phyloP scores from a whole-genome alignment of 371 early-diverging fungal species.

The Nematocida displodere region DNA sequence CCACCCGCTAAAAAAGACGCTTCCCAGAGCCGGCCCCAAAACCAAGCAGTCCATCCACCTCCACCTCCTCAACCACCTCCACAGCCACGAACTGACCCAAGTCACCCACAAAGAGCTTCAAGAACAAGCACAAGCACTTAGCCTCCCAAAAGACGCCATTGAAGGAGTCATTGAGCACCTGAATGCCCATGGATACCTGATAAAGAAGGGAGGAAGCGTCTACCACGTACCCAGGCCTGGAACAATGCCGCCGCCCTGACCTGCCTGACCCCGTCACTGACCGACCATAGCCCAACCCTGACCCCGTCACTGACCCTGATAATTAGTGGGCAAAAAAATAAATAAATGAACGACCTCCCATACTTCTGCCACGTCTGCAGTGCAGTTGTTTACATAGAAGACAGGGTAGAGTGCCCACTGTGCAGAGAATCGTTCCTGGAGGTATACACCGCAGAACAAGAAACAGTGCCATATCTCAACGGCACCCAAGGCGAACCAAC shows the following conservation, averaged over 20 bases:
- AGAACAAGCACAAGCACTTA: background rate
- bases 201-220: background rate
- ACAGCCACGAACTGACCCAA: background rate
- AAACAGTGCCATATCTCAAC: background rate
- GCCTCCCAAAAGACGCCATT: background rate
- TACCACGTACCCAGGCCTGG: background rate
- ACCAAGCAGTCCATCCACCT: background rate
- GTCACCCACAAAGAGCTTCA: background rate
- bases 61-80: background rate
- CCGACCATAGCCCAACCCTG: background rate
- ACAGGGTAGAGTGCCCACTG: slow-evolving; percentile 30
- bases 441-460: slow-evolving; percentile 4
- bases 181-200: background rate
- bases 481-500: no score
- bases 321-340: slow-evolving; percentile 4
- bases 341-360: slow-evolving; percentile 40
- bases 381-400: slow-evolving; percentile 24
- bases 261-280: background rate
- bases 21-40: background rate
- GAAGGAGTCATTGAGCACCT: background rate
- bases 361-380: slow-evolving; percentile 51
- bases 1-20: background rate
- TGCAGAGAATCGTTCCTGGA: slow-evolving; percentile 33
- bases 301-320: background rate
- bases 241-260: background rate